Percentiles rank a stretch among this genome's conserved stretches.
Conservation (phyloP, 2,329 filamentous ascomycete genomes). For the Cercospora sp. region DNA sequence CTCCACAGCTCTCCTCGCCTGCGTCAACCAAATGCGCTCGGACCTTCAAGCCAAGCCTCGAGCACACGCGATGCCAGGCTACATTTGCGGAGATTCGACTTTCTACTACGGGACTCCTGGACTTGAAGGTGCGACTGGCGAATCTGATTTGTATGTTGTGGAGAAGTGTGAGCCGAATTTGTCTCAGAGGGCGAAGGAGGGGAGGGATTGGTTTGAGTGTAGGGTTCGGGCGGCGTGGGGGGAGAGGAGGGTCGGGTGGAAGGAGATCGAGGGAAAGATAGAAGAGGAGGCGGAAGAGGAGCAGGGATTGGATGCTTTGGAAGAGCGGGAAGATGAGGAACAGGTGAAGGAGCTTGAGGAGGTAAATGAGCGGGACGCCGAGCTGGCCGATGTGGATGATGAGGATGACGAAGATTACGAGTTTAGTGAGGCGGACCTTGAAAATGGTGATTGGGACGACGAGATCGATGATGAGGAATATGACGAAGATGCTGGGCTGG, state of each 20-base stretch:
- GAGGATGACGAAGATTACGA: neutral
- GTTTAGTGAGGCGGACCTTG: neutral
- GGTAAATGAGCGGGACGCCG: no score
- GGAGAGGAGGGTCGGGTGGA: neutral
- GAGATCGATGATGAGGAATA: neutral
- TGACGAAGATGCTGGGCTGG: rapidly evolving
- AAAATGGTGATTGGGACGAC: neutral
- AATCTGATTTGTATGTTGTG: neutral
- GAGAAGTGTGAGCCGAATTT: neutral
- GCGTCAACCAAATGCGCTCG: neutral
- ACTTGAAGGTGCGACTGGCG: neutral
- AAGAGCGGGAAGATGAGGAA: neutral
- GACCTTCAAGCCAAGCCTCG: neutral
- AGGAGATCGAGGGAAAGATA: neutral
- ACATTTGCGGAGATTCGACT: neutral
- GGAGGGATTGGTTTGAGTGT: neutral
- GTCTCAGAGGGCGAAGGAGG: neutral
- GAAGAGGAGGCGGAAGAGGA: neutral
- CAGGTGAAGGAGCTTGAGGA: no score
- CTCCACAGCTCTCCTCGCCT: neutral
- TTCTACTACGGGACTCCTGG: neutral
- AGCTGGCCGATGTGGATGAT: no score
- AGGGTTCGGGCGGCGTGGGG: neutral
- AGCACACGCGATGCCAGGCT: neutral
- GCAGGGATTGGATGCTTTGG: no score